These are phyloP conservation scores for Exophiala aquamarina DNA, from an alignment of 2,329 filamentous ascomycete species.

Conservation along the genomic window DNA sequence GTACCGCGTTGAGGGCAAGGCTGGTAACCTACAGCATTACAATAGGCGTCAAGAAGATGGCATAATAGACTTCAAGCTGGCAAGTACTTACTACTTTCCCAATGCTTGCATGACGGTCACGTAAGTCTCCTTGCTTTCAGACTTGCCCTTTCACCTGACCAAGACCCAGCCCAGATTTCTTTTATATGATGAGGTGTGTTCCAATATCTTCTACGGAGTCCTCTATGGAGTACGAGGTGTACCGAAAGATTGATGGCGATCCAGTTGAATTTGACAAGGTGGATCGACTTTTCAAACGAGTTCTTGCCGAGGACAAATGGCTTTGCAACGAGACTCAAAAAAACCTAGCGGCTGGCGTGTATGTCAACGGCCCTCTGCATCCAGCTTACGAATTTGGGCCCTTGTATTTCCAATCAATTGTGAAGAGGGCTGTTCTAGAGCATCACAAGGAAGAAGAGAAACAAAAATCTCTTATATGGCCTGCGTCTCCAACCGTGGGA, in stretches of 20 bases:
- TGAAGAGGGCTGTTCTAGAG: slow-evolving; percentile 49
- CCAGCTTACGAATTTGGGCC: slow-evolving; percentile 61
- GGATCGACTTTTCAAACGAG: slow-evolving; percentile 61
- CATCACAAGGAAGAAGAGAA: slow-evolving; percentile 50
- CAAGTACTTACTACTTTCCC: slow-evolving; percentile 28
- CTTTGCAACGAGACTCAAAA: slow-evolving; percentile 60
- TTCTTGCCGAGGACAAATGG: slow-evolving; percentile 65
- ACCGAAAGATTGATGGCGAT: slow-evolving; percentile 58
- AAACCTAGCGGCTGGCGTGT: slow-evolving; percentile 62
- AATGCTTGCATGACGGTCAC: slow-evolving; percentile 24
- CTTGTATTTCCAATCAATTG: slow-evolving; percentile 55
- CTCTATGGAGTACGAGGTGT: slow-evolving; percentile 64
- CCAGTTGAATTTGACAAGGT: slow-evolving; percentile 60
- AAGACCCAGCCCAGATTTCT: slow-evolving; percentile 54
- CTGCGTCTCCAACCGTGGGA: slow-evolving; percentile 33
- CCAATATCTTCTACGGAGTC: slow-evolving; percentile 53
- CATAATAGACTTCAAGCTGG: slow-evolving; percentile 13
- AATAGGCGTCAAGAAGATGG: slow-evolving; percentile 35
- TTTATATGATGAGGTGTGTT: slow-evolving; percentile 64
- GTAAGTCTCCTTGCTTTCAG: slow-evolving; percentile 16
- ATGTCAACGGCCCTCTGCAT: slow-evolving; percentile 64
- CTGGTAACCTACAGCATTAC: slow-evolving; percentile 56
- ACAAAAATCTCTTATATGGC: slow-evolving; percentile 52
- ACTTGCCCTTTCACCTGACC: slow-evolving; percentile 3
- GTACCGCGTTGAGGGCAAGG: slow-evolving; percentile 53